Base-by-base conservation (phyloP, 352 stramenopile genomes). In the Phytophthora melonis region DNA sequence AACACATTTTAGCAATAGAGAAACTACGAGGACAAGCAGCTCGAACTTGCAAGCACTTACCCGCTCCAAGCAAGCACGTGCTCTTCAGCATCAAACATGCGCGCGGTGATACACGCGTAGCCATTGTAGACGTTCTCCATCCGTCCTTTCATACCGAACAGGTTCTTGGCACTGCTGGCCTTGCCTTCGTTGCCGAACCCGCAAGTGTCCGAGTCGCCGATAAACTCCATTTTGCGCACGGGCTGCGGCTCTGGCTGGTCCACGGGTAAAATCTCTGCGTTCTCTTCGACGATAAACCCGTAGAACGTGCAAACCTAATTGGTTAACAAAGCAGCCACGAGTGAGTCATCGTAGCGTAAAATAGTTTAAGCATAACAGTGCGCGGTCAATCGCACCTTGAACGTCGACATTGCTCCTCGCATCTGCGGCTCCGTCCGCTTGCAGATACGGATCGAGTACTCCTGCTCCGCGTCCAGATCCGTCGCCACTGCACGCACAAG, bases 71-170 rank as follows among this genome's bases (percentile, higher is more conserved):
- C 90, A 23, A 95, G 55, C n/a, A 95, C 83, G 53, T 96, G 90
- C n/a, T 88, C 80, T 65, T 96, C 90, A 16, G 90, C 90, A 63
- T 91, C 81, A 73, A 95, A 92, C 86, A 96, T 95, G 43, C 90
- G 88, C 66, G 90, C 79, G 13, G 89, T 80, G 67, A 96, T 91
- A 77, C 88, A 94, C 21, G 90, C 81, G 70, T 94, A 96, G 53
- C 87, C 84, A 59, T 96, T 96, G 78, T 95, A 93, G 16, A 95
- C 86, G 70, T 96, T 96, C 67, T 95, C 88, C 87, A 94, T 95
- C 27, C 88, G 88, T 6, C 88, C 90, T 68, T 96, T 96, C 81
- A 95, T 93, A 54, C 88, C 85, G 52, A 96, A 96, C 36, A 93
- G 74, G 43, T 86, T 91, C 62, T 92, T 92, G 41, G 83, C 80